These are phyloP conservation scores for Phyllosticta capitalensis DNA, from an alignment of 2,329 filamentous ascomycete species.

Conservation along the genomic window DNA sequence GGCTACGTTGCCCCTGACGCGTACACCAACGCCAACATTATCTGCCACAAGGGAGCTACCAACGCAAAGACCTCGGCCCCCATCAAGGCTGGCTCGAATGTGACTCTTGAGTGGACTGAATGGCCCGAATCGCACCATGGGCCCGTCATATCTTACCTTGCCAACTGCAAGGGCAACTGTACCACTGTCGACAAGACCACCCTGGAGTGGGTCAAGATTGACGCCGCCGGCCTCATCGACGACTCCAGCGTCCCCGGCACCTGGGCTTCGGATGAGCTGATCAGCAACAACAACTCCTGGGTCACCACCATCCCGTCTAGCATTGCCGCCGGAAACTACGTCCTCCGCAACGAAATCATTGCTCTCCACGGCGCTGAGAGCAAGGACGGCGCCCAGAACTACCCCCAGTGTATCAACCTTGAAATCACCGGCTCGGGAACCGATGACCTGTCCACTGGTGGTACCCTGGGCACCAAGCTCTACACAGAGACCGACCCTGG, in stretches of 20 bases:
- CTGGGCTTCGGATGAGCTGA: constrained; percentile 49
- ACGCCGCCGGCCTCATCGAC: constrained; percentile 43
- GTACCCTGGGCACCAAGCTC: constrained; percentile 43
- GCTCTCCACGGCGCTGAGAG: constrained; percentile 47
- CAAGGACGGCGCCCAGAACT: constrained; percentile 36
- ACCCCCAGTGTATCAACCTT: constrained; percentile 48
- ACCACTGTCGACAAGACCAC: constrained; percentile 42
- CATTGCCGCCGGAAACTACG: constrained; percentile 48
- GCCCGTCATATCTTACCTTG: constrained; percentile 56
- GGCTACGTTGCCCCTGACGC: constrained; percentile 42
- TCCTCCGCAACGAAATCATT: constrained; percentile 51
- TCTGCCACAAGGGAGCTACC: constrained; percentile 51
- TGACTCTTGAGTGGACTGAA: constrained; percentile 53
- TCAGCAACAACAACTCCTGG: constrained; percentile 39
- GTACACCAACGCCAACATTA: constrained; percentile 45
- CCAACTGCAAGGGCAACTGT: constrained; percentile 49
- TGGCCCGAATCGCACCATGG: constrained; percentile 60
- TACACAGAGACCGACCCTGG: constrained; percentile 51
- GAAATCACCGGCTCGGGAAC: constrained; percentile 47
- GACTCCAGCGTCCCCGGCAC: constrained; percentile 33
- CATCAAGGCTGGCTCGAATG: constrained; percentile 50
- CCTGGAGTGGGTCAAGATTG: constrained; percentile 57
- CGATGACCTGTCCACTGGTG: constrained; percentile 34
- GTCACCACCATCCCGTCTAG: constrained; percentile 43
- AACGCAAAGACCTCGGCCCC: constrained; percentile 43